These are phyloP conservation scores for Periconia sp. DNA, from an alignment of 2,329 filamentous ascomycete genomes.

Conservation along the genomic window DNA sequence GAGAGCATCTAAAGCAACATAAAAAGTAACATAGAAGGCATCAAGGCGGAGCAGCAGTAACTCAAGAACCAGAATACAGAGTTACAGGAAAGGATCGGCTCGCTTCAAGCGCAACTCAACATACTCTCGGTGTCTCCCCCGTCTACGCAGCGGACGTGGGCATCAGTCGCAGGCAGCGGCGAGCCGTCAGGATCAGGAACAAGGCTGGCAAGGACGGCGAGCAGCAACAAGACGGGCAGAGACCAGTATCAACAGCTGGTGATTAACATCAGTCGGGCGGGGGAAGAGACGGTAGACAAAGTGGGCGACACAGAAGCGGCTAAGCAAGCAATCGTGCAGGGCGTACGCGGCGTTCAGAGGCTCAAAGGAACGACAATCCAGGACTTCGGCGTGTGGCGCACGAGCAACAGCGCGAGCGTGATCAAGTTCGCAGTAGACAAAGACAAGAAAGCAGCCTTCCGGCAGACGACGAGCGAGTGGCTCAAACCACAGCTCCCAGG, in stretches of 20 bases:
- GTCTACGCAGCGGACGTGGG: slow-evolving; percentile 8
- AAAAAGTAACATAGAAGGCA: too few species aligned
- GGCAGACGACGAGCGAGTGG: slow-evolving; percentile 12
- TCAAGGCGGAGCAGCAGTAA: too few species aligned
- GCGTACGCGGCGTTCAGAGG: slow-evolving; percentile 8
- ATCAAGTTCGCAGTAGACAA: slow-evolving; percentile 15
- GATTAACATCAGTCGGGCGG: slow-evolving; percentile 6
- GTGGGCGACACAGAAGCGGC: slow-evolving; percentile 7
- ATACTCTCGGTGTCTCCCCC: slow-evolving; percentile 5
- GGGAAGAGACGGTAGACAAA: slow-evolving; percentile 6
- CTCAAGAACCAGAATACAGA: too few species aligned
- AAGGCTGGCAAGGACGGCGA: too few species aligned
- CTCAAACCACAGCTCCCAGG: slow-evolving; percentile 10
- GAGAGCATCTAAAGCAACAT: too few species aligned
- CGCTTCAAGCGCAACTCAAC: too few species aligned
- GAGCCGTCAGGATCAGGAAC: too few species aligned
- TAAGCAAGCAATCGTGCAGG: slow-evolving; percentile 8
- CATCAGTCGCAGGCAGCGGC: slow-evolving; percentile 8
- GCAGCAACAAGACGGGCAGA: too few species aligned
- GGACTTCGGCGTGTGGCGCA: slow-evolving; percentile 8
- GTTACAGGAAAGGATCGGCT: too few species aligned
- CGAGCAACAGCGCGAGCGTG: slow-evolving; percentile 10
- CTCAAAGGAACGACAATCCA: slow-evolving; percentile 8
- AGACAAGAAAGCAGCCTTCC: too few species aligned
- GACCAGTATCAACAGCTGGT: too few species aligned